phyloP scores from a whole-genome alignment of 768 basidiomycete genomes.

The Tephrocybe sp. region DNA sequence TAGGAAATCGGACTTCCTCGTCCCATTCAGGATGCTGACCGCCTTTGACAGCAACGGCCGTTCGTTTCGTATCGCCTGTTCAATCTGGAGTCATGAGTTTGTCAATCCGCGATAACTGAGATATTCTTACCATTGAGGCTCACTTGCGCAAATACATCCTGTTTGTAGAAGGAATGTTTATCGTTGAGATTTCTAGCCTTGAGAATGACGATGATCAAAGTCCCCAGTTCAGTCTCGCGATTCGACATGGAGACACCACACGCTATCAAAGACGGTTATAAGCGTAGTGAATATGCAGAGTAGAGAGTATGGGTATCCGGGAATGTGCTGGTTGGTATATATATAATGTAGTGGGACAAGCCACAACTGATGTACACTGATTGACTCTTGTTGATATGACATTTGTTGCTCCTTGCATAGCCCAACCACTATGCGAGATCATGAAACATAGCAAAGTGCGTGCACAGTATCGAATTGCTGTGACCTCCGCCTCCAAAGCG shows the following conservation, averaged over 20 bases:
- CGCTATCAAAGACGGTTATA: no score
- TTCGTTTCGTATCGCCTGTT: conserved; percentile 60
- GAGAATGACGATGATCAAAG: conserved; percentile 79
- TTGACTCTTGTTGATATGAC: no score
- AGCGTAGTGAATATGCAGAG: no score
- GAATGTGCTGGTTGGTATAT: no score
- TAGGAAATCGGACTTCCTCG: conserved; percentile 76
- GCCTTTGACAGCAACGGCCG: conserved; percentile 75
- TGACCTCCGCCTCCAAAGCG: no score
- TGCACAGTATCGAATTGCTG: no score
- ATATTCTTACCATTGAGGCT: conserved; percentile 44
- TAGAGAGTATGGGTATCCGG: no score
- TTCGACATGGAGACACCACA: conserved; percentile 24
- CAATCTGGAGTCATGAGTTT: neutral
- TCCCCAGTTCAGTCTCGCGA: conserved; percentile 60
- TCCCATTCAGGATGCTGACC: conserved; percentile 97
- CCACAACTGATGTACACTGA: no score
- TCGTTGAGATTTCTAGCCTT: conserved; percentile 83
- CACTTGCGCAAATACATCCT: conserved; percentile 80
- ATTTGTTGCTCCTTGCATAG: no score
- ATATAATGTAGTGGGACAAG: no score
- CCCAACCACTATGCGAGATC: no score
- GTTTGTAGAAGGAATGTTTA: conserved; percentile 85
- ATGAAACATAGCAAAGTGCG: no score
- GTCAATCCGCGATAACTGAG: neutral